These are phyloP conservation scores for Benincasa hispida DNA, from an alignment of 306 rosid genomes.

Conservation along the genomic window DNA sequence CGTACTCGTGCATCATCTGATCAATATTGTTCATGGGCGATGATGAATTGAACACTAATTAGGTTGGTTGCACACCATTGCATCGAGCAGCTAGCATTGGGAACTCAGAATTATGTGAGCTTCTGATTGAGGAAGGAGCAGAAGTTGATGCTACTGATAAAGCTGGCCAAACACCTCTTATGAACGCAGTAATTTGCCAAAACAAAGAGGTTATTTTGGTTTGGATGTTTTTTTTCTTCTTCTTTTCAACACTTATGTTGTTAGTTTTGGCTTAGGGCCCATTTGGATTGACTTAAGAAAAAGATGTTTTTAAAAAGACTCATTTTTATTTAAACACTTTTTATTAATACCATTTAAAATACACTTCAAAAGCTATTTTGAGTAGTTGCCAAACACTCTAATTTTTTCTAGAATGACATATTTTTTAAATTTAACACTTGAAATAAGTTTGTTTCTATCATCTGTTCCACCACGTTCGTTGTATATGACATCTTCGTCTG, in stretches of 20 bases:
- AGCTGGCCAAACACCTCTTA: conserved; percentile 76
- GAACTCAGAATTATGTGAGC: conserved; percentile 65
- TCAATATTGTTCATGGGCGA: not conserved
- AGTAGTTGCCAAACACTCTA: no score
- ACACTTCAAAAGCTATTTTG: no score
- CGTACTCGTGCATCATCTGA: not conserved
- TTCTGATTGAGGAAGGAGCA: conserved; percentile 94
- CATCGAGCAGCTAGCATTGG: conserved; percentile 93
- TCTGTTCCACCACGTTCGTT: not conserved
- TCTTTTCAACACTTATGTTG: not conserved
- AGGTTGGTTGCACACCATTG: conserved; percentile 94
- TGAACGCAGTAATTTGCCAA: conserved; percentile 71
- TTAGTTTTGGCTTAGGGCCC: not conserved
- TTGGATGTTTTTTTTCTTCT: not conserved
- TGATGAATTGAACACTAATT: not conserved
- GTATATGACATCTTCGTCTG: not conserved
- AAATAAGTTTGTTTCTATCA: not conserved
- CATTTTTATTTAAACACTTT: no score
- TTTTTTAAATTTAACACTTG: no score
- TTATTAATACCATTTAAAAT: no score
- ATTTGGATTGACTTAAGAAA: no score
- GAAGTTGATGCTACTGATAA: conserved; percentile 68
- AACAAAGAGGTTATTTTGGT: conserved; percentile 54
- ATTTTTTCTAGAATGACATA: no score
- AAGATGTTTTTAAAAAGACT: no score